Evolutionary conservation across 805 yeast species (phyloP).

Genomic region (Candida ulmi): DNA sequence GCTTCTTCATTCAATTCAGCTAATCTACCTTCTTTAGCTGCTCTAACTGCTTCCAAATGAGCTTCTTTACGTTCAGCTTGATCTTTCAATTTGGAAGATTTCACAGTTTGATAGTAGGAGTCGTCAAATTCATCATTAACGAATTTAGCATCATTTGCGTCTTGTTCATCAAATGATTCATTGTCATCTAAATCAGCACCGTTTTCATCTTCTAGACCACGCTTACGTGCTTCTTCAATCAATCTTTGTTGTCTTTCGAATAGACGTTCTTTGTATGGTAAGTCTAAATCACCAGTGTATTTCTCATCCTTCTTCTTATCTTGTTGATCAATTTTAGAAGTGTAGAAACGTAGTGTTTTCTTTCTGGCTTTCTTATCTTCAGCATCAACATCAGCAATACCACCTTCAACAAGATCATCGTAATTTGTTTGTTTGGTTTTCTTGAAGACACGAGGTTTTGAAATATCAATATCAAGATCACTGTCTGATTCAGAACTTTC

Average conservation of each 20-base stretch:
- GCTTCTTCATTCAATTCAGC: slow-evolving; percentile 59
- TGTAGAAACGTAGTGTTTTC: slow-evolving; percentile 86
- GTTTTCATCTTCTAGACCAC: slow-evolving; percentile 58
- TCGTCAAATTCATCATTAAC: slow-evolving; percentile 43
- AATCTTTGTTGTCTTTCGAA: slow-evolving; percentile 88
- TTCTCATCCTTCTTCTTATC: slow-evolving; percentile 54
- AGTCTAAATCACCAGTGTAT: slow-evolving; percentile 78
- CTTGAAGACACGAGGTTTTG: slow-evolving; percentile 47
- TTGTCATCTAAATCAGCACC: slow-evolving; percentile 53
- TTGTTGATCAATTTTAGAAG: slow-evolving; percentile 91
- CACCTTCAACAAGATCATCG: slow-evolving; percentile 65
- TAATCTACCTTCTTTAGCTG: slow-evolving; percentile 80
- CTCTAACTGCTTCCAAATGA: slow-evolving; percentile 65
- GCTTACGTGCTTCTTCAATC: slow-evolving; percentile 78
- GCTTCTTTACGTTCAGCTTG: slow-evolving; percentile 53
- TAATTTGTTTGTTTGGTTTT: slow-evolving; percentile 21
- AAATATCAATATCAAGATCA: slow-evolving; percentile 45
- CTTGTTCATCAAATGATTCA: slow-evolving; percentile 41
- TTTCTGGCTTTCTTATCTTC: slow-evolving; percentile 82
- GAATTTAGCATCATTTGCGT: slow-evolving; percentile 34
- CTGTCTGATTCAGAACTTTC: slow-evolving; percentile 9
- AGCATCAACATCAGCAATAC: slow-evolving; percentile 73
- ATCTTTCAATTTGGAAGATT: slow-evolving; percentile 39
- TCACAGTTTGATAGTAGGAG: slow-evolving; percentile 54
- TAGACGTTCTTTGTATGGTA: slow-evolving; percentile 86